phyloP scores from a whole-genome alignment of 805 yeast species.

The Metschnikowia amazonensis region DNA sequence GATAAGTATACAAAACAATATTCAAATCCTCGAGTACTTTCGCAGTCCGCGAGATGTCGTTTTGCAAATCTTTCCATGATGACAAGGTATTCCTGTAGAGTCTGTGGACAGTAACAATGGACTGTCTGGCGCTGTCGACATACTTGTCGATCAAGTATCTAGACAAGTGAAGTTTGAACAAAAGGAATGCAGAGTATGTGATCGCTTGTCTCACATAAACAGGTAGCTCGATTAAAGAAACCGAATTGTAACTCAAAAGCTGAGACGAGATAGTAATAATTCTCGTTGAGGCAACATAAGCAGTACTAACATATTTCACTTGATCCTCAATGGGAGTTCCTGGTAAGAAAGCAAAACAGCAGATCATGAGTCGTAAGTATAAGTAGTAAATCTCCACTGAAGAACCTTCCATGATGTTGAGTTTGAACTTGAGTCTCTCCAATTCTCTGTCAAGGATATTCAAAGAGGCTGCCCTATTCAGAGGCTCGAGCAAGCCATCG shows the following conservation, averaged over 20 bases:
- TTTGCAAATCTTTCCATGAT: conserved; percentile 87
- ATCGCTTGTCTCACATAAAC: conserved; percentile 84
- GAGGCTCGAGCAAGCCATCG: conserved; percentile 84
- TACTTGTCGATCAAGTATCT: conserved; percentile 69
- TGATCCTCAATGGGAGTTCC: conserved; percentile 86
- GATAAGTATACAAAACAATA: conserved; percentile 81
- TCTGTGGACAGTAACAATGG: conserved; percentile 89
- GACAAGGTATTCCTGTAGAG: conserved; percentile 81
- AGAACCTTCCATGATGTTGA: conserved; percentile 60
- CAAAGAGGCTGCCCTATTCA: conserved; percentile 74
- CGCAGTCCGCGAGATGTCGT: conserved; percentile 88
- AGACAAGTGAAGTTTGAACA: conserved; percentile 78
- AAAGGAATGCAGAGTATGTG: conserved; percentile 69
- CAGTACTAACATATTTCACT: conserved; percentile 75
- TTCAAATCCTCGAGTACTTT: conserved; percentile 85
- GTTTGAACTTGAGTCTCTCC: conserved; percentile 61
- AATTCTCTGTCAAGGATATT: conserved; percentile 76
- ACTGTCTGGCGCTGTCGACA: conserved; percentile 85
- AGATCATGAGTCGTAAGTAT: conserved; percentile 74
- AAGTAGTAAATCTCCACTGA: conserved; percentile 73
- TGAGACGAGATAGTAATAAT: conserved; percentile 74
- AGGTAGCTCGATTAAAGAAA: conserved; percentile 78
- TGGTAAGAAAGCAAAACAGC: conserved; percentile 88
- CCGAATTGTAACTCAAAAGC: conserved; percentile 50
- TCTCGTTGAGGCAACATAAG: conserved; percentile 76